These are phyloP conservation scores for Pterulicium gracile DNA, from an alignment of 1,284 basidiomycete species.

Conservation along the genomic window DNA sequence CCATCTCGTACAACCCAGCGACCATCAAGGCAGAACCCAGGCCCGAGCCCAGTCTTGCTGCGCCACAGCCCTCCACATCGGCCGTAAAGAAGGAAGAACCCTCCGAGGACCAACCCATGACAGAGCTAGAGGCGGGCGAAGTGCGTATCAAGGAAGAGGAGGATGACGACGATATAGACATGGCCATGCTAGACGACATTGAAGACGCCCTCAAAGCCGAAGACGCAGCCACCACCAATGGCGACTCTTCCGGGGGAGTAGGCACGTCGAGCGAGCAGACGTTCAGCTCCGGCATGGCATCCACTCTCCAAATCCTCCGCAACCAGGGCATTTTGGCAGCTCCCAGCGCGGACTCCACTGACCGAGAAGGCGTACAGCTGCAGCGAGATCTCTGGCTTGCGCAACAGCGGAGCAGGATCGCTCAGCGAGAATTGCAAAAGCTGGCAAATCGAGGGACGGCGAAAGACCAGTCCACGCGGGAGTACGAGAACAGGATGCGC, in stretches of 20 bases:
- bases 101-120: constrained; percentile 42
- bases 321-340: constrained; percentile 84
- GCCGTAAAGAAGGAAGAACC: constrained; percentile 49
- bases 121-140: constrained; percentile 74
- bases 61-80: constrained; percentile 24
- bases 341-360: constrained; percentile 53
- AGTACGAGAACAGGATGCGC: constrained; percentile 87
- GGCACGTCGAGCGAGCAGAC: constrained; percentile 64
- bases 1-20: constrained; percentile 62
- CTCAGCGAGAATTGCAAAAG: constrained; percentile 73
- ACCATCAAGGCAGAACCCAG: constrained; percentile 42
- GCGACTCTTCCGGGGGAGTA: constrained; percentile 15
- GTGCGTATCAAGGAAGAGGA: constrained; percentile 71
- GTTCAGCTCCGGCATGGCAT: constrained; percentile 76
- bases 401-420: constrained; percentile 66
- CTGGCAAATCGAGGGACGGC: constrained; percentile 67
- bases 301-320: constrained; percentile 80
- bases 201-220: constrained; percentile 48
- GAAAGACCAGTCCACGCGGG: constrained; percentile 89
- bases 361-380: constrained; percentile 75
- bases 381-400: constrained; percentile 89
- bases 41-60: constrained; percentile 23
- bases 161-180: constrained; percentile 48
- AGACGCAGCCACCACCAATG: constrained; percentile 18
- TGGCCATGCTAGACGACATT: constrained; percentile 63